Percentiles rank a stretch among this genome's conserved stretches.
phyloP scores from a whole-genome alignment of 1,139 yeast species.

The Debaryomycetaceae sp. region DNA sequence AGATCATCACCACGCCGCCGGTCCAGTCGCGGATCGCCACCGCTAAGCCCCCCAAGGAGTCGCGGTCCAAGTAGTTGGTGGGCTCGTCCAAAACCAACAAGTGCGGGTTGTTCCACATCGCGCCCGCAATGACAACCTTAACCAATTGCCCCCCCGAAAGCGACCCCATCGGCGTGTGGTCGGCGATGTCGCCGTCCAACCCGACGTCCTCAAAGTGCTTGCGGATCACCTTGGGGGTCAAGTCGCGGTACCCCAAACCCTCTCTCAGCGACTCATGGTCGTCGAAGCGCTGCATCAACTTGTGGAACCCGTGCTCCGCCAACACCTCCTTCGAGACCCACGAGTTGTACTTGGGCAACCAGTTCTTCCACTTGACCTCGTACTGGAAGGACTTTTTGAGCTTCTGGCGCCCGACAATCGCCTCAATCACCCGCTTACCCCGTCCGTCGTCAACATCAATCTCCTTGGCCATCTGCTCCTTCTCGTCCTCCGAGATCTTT shows the following conservation, averaged over 20 bases:
- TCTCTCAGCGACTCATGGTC: conserved; percentile 98
- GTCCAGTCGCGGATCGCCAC: conserved; percentile 96
- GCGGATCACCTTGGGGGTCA: conserved; percentile 86
- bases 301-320: conserved; percentile 77
- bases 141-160: conserved; percentile 97
- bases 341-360: conserved; percentile 90
- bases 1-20: conserved; percentile 98
- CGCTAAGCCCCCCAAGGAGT: conserved; percentile 94
- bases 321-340: conserved; percentile 87
- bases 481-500: conserved; percentile 80
- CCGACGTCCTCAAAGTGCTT: conserved; percentile 98
- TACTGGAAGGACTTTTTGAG: conserved; percentile 94
- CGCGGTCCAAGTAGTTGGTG: conserved; percentile 96
- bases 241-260: conserved; percentile 95
- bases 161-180: conserved; percentile 95
- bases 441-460: conserved; percentile 83
- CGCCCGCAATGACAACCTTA: conserved; percentile 98
- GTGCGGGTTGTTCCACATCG: conserved; percentile 99
- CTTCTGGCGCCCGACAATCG: conserved; percentile 95
- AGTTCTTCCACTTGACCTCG: conserved; percentile 90
- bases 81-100: conserved; percentile 96
- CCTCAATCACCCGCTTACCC: conserved; percentile 86
- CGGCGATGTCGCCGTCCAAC: conserved; percentile 95
- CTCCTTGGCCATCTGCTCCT: conserved; percentile 70
- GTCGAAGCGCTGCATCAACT: conserved; percentile 88